These are phyloP conservation scores for Phytopythium sindhum DNA, from an alignment of 352 stramenopile genomes.

Conservation along the genomic window DNA sequence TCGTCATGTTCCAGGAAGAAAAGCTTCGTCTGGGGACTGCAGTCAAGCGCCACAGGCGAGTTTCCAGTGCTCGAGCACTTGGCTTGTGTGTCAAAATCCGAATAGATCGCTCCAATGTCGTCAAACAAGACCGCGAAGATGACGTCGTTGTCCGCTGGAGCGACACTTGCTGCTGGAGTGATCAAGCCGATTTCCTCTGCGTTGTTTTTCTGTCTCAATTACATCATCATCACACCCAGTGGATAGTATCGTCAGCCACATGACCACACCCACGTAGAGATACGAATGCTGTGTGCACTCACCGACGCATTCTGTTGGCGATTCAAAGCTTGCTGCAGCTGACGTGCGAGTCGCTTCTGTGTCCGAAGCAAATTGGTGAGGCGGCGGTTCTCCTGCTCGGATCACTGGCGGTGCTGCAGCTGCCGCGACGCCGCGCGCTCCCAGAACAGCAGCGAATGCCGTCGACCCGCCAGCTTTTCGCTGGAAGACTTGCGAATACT, in stretches of 20 bases:
- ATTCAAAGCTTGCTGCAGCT: conserved; percentile 19
- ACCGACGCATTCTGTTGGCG: conserved; percentile 13
- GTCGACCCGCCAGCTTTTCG: neutral
- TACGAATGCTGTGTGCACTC: neutral
- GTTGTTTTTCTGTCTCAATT: neutral
- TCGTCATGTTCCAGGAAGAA: conserved; percentile 1
- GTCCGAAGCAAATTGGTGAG: conserved; percentile 22
- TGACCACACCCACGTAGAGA: neutral
- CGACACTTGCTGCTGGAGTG: neutral
- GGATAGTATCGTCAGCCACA: neutral
- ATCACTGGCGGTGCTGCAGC: conserved; percentile 17
- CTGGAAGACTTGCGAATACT: neutral
- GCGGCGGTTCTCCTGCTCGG: conserved; percentile 27
- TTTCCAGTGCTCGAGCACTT: neutral
- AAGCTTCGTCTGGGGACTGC: neutral
- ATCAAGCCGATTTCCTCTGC: neutral
- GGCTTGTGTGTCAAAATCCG: neutral
- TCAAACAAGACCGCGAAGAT: neutral
- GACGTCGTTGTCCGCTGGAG: neutral
- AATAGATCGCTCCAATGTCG: neutral
- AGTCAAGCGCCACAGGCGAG: neutral
- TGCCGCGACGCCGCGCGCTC: conserved; percentile 26
- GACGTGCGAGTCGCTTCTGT: conserved; percentile 19
- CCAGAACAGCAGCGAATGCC: conserved; percentile 15
- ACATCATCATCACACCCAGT: neutral